A percentile compares a stretch with the other conserved stretches of the same genome.
Conservation (phyloP, 2,329 filamentous ascomycete species). For the Fusarium armeniacum region DNA sequence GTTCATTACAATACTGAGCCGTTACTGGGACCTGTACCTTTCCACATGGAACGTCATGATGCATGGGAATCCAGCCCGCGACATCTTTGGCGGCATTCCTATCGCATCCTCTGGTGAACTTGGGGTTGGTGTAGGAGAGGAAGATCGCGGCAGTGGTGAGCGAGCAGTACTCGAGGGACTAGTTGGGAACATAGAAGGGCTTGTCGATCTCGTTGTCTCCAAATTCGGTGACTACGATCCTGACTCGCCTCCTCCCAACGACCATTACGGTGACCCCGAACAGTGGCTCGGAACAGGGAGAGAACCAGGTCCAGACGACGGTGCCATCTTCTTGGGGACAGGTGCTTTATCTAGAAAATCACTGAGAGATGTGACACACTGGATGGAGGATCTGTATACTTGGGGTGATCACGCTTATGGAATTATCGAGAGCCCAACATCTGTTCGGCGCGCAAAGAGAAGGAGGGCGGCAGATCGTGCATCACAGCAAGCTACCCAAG, state of each 20-base stretch:
- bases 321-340: constrained; percentile 86
- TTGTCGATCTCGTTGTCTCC: constrained; percentile 89
- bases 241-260: constrained; percentile 43
- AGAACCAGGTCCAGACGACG: constrained; percentile 79
- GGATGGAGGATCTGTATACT: constrained; percentile 89
- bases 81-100: constrained; percentile 86
- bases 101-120: constrained; percentile 91
- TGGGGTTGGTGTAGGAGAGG: constrained; percentile 93
- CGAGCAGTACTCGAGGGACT: constrained; percentile 94
- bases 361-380: constrained; percentile 79
- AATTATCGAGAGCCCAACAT: constrained; percentile 81
- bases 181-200: constrained; percentile 80
- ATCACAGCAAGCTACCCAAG: constrained; percentile 15
- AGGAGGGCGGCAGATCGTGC: constrained; percentile 50
- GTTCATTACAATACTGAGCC: constrained; percentile 79
- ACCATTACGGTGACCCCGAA: constrained; percentile 45
- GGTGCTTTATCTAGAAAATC: constrained; percentile 80
- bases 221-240: constrained; percentile 76
- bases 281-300: constrained; percentile 81
- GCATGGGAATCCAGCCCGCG: constrained; percentile 86
- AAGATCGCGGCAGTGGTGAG: constrained; percentile 94
- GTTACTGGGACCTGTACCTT: constrained; percentile 82
- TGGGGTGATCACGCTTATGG: constrained; percentile 90
- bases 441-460: constrained; percentile 67
- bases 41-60: constrained; percentile 90